Base-by-base conservation (phyloP, 1,139 yeast genomes). In the Saccharomyces hybrid region DNA sequence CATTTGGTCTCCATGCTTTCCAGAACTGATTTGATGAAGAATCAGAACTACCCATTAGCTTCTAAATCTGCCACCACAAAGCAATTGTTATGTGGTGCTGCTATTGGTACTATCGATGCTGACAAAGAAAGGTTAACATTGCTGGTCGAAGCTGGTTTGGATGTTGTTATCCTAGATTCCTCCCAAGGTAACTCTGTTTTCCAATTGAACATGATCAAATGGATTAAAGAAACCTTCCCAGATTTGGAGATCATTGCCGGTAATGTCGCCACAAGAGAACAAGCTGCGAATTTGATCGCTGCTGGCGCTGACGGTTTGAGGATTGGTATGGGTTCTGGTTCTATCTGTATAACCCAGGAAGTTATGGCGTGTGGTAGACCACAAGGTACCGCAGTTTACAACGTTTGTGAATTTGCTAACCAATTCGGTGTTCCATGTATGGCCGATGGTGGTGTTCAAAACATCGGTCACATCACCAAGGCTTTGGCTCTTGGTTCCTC, bases 311-410 rank as follows among this genome's bases (percentile, higher is more conserved):
- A 93, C 74, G 99, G 91, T 72, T 81, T 93, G 69, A 90, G 98
- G 81, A 91, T 93, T 64, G 99, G 99, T 78, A 93, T 93, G 99
- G 99, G 99, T 69, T 89, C 98, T 47, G 99, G 99, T 70, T 89
- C 97, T 57, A 93, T 93, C 70, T 93, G 98, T 81, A 95, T 93
- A 71, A 93, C 99, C 56, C 99, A 95, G 78, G 99, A 93, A 78
- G 99, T 93, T 59, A 93, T 93, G 99, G 99, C 99, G 52, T 95
- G 97, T 78, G 99, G 99, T 76, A 91, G 99, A 81, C 99, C 99
- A 58, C 99, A 95, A 80, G 99, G 98, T 56, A 80, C 93, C 3
- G 80, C 86, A 48, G 77, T 72, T 16, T 76, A 61, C 60, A 80
- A 79, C 48, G 71, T 78, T 42, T 63, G 71, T 28, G 71, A 78